Base-by-base conservation (phyloP, 306 rosid genomes). In the Citrullus mucosospermus region DNA sequence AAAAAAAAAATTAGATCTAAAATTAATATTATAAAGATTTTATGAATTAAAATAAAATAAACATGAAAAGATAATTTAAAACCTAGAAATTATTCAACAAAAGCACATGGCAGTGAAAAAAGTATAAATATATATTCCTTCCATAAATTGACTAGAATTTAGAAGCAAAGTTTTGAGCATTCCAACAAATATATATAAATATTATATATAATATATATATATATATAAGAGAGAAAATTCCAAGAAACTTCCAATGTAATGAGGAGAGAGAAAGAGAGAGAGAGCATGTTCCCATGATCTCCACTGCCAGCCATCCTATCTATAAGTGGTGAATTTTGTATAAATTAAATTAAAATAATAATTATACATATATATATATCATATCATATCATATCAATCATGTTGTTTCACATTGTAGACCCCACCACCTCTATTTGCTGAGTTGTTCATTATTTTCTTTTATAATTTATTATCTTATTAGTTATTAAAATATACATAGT, bases 281-380 rank as follows among this genome's bases (percentile, higher is more conserved):
- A 67, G 53, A 39, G 51, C 74, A 68, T 68, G 75, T 68, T 68
- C 75, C 34, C 53, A 68, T 68, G 39, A 70, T 46, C 58, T 25
- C 13, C 58, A 46, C 5, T 25, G 76, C 58, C 76, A 70, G 10
- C 76, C 58, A 70, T 12, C 28, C 14, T 46, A 46, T 71, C 76
- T 48, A 71, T 25, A 71, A 22, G 28, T 14, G 76, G 39, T 28
- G 20, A 13, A 22, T 44, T 70, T 70, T 25, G 1, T 69, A 70
- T 20, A 1, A 4, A 25, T 6, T 48, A 34, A 32, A 32, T 32
- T 32, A 32, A 32, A 32, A 0, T 32, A 32, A 25, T 25, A 32
- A 32, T 32, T 2, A n/a, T n/a, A n/a, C n/a, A n/a, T n/a, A n/a
- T 36, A 36, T 36, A 44, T 9, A n/a, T n/a, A n/a, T n/a, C n/a